Base-by-base conservation (phyloP, 2,329 filamentous ascomycete species). In the Paecilomyces fulvus region DNA sequence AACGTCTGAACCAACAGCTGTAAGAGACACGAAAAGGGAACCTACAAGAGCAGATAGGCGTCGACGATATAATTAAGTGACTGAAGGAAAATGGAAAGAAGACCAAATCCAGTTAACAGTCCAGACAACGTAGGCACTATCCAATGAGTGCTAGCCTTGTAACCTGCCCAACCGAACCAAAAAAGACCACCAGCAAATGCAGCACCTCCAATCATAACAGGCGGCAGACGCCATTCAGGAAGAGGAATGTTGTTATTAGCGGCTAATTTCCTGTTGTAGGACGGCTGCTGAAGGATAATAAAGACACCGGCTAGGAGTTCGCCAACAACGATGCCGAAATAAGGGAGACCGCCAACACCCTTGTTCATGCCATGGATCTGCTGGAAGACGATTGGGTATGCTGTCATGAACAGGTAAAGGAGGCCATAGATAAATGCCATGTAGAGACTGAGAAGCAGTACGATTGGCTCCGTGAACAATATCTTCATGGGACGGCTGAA, bases 21-120 rank as follows among this genome's bases (percentile, higher is more conserved):
- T 10, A 17, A 23, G 9, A 37, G 5, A 14, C 6, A 30, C 14
- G n/a, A 30, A 30, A 30, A 14, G 30, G 25, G 9, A 33, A 63
- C 64, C 25, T 58, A 65, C 63, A 65, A 75, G 14, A 68, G 59
- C 17, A 63, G 54, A 60, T 68, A 70, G 1, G 66, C 67, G 49
- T 74, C 71, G 8, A 77, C 71, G 7, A 78, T 64, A 61, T 75
- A 77, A 58, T 77, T 77, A 53, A 79, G 67, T 55, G 72, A 75
- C 56, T 77, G 75, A 58, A 79, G 70, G 63, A 79, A 79, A 51
- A 78, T 75, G 9, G 74, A 66, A 58, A 77, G 72, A 64, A 79
- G 75, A 25, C 77, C 77, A 31, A 75, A 76, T 2, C 77, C 77
- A 12, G 78, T 77, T 52, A 79, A 71, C 6, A 70, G 64, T 1